These are phyloP conservation scores for Leccinum pellstonianum DNA, from an alignment of 768 basidiomycete species.

Conservation along the genomic window DNA sequence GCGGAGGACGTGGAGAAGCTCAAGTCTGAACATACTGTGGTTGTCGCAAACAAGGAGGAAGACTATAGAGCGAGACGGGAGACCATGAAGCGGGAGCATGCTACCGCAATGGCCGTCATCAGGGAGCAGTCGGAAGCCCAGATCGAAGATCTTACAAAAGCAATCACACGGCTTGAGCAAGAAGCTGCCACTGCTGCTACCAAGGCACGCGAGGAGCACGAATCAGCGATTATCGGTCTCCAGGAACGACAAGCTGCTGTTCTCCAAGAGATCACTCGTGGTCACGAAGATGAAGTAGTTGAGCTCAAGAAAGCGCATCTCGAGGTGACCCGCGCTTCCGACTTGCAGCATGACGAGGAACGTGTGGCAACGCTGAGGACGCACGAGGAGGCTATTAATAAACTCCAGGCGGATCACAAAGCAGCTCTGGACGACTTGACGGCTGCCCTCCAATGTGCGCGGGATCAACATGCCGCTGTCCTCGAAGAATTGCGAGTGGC, in stretches of 20 bases:
- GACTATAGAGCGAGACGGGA: constrained; percentile 47
- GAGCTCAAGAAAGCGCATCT: constrained; percentile 50
- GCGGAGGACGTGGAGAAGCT: constrained; percentile 63
- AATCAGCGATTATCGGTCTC: constrained; percentile 44
- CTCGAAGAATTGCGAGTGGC: constrained; percentile 38
- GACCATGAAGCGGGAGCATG: constrained; percentile 36
- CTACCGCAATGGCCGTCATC: constrained; percentile 29
- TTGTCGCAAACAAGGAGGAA: constrained; percentile 54
- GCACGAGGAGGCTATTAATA: constrained; percentile 43
- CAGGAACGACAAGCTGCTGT: constrained; percentile 56
- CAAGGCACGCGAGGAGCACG: constrained; percentile 46
- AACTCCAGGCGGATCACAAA: constrained; percentile 49
- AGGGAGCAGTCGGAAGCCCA: constrained; percentile 41
- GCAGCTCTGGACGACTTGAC: constrained; percentile 42
- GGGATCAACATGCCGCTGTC: constrained; percentile 34
- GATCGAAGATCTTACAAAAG: constrained; percentile 62
- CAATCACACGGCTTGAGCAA: constrained; percentile 48
- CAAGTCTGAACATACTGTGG: constrained; percentile 59
- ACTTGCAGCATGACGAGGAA: constrained; percentile 36
- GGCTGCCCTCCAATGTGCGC: constrained; percentile 38
- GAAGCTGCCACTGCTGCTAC: constrained; percentile 38
- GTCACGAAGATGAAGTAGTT: constrained; percentile 55
- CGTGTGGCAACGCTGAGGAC: constrained; percentile 34
- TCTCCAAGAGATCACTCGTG: constrained; percentile 53
- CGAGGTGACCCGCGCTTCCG: constrained; percentile 33